Evolutionary conservation across 768 basidiomycete species (phyloP).

Genomic region (Trametes coccinea): DNA sequence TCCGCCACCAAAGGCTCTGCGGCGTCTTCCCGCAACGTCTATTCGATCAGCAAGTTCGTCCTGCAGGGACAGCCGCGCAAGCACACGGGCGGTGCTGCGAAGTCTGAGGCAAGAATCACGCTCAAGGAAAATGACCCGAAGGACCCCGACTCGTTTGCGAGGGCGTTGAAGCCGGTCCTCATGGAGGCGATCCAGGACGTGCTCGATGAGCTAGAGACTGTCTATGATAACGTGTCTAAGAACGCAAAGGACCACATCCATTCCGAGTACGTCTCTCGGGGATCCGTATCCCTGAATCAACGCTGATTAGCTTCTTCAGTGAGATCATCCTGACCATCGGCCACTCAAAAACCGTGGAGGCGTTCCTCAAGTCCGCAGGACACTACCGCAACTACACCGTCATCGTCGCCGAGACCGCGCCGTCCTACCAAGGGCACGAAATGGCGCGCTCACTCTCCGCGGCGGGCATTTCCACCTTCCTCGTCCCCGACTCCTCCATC

Average conservation of each 20-base stretch:
- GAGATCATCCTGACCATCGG: conserved; percentile 95
- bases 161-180: conserved; percentile 84
- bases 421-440: conserved; percentile 83
- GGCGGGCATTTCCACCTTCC: conserved; percentile 88
- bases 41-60: conserved; percentile 85
- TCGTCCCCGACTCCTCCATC: conserved; percentile 95
- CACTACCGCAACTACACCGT: conserved; percentile 92
- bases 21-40: conserved; percentile 40
- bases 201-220: conserved; percentile 92
- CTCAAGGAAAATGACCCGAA: conserved; percentile 71
- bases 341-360: conserved; percentile 91
- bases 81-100: conserved; percentile 40
- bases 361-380: conserved; percentile 89
- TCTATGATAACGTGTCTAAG: conserved; percentile 92
- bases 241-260: conserved; percentile 96
- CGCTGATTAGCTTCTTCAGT: conserved; percentile 41
- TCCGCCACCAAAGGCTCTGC: conserved; percentile 63
- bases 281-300: not conserved
- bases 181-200: conserved; percentile 98
- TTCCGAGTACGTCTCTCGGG: conserved; percentile 72
- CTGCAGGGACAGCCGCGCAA: conserved; percentile 68
- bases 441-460: conserved; percentile 82
- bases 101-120: conserved; percentile 54
- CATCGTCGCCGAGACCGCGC: conserved; percentile 94
- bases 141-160: conserved; percentile 78